Evolutionary conservation across 495 filamentous ascomycete genomes (phyloP).

Genomic region (Lophiotrema nucula): DNA sequence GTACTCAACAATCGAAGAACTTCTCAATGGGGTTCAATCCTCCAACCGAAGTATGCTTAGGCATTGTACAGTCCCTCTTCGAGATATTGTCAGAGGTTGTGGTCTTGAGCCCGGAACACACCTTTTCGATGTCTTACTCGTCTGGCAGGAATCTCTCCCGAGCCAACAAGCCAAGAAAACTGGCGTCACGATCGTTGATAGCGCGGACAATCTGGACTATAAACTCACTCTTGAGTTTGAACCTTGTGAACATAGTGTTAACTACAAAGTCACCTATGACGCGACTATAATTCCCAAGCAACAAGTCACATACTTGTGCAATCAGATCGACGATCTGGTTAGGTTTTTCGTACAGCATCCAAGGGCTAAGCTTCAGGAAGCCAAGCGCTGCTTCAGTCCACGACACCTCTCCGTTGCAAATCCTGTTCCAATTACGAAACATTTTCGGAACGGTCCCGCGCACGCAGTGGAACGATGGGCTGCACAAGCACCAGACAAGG

Average conservation of each 20-base stretch:
- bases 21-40: slow-evolving; percentile 59
- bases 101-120: slow-evolving; percentile 47
- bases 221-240: slow-evolving; percentile 70
- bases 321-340: slow-evolving; percentile 57
- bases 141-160: slow-evolving; percentile 71
- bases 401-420: slow-evolving; percentile 58
- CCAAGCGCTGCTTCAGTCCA: slow-evolving; percentile 40
- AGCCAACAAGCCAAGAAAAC: slow-evolving; percentile 35
- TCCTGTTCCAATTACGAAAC: slow-evolving; percentile 31
- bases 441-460: slow-evolving; percentile 41
- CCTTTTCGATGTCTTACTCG: slow-evolving; percentile 69
- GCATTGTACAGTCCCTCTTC: slow-evolving; percentile 58
- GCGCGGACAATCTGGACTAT: slow-evolving; percentile 69
- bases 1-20: slow-evolving; percentile 51
- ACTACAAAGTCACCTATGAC: slow-evolving; percentile 54
- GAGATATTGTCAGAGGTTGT: slow-evolving; percentile 62
- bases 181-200: slow-evolving; percentile 50
- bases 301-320: slow-evolving; percentile 55
- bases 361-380: slow-evolving; percentile 38
- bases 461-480: slow-evolving; percentile 55
- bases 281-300: slow-evolving; percentile 46
- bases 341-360: slow-evolving; percentile 47
- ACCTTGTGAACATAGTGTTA: slow-evolving; percentile 48
- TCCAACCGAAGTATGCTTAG: slow-evolving; percentile 60
- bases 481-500: slow-evolving; percentile 46